These are phyloP conservation scores for Cordia subcordata DNA, from an alignment of 257 asterid species.

Conservation along the genomic window DNA sequence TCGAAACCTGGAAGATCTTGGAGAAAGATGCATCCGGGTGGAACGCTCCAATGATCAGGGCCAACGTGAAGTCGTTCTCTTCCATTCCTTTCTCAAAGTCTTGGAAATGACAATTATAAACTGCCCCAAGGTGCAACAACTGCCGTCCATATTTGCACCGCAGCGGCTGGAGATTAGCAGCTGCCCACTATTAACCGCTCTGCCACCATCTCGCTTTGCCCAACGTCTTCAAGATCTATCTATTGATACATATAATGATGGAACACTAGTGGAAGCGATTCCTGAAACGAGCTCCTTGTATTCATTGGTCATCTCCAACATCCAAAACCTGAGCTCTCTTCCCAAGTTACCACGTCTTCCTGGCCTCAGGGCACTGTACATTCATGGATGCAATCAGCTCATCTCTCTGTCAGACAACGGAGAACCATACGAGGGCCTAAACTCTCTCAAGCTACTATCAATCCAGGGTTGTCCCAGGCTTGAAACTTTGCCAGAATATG, in stretches of 20 bases:
- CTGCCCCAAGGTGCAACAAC: constrained; percentile 2
- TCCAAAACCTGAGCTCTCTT: constrained; percentile 7
- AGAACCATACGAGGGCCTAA: constrained; percentile 5
- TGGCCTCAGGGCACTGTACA: constrained; percentile 10
- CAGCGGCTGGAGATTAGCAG: constrained; percentile 11
- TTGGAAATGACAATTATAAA: constrained; percentile 6
- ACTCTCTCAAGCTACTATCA: constrained; percentile 10
- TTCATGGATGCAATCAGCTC: constrained; percentile 3
- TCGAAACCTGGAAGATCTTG: constrained; percentile 6
- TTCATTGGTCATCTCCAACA: constrained; percentile 10
- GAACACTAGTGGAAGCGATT: background rate
- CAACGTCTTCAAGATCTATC: constrained; percentile 4
- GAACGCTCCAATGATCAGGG: background rate
- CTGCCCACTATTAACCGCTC: constrained; percentile 7
- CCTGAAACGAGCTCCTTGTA: background rate
- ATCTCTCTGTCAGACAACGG: background rate
- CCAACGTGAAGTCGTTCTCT: background rate
- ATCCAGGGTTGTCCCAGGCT: constrained; percentile 9
- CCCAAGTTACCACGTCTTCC: constrained; percentile 11
- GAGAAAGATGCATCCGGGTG: background rate
- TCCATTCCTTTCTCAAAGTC: background rate
- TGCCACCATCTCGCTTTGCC: constrained; percentile 1
- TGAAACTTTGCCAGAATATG: background rate
- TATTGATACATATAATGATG: constrained; percentile 3
- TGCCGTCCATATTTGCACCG: constrained; percentile 1